Percentiles rank a stretch among this genome's conserved stretches.
These are phyloP conservation scores for Exutisphaerella laricina DNA, from an alignment of 2,329 filamentous ascomycete species.

Conservation along the genomic window DNA sequence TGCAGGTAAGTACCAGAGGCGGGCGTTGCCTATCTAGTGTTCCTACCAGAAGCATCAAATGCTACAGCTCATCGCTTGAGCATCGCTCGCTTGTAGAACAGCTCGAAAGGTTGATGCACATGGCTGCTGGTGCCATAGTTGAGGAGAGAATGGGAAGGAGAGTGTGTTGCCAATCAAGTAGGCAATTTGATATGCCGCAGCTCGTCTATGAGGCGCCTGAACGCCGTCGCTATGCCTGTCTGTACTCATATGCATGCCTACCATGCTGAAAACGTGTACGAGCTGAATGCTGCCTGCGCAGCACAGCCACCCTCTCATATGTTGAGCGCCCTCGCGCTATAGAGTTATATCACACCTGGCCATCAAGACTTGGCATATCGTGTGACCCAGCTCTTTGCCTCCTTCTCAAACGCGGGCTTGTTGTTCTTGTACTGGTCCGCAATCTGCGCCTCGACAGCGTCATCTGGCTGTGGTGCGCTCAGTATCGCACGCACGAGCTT, in stretches of 20 bases:
- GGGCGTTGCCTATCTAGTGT: no score
- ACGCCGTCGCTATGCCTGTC: constrained; percentile 3
- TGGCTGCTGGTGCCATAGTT: no score
- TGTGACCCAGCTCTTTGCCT: constrained; percentile 65
- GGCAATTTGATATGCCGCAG: neutral
- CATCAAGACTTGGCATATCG: constrained; percentile 56
- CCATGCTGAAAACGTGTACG: neutral
- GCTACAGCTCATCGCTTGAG: no score
- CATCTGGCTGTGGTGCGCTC: constrained; percentile 76
- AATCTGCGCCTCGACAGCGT: constrained; percentile 80
- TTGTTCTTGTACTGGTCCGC: constrained; percentile 76
- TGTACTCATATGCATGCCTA: neutral
- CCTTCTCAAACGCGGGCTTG: constrained; percentile 64
- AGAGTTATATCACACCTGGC: no score
- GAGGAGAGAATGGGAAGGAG: no score
- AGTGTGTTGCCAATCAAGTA: no score
- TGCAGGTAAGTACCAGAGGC: no score
- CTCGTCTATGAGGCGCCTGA: neutral
- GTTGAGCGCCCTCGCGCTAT: no score
- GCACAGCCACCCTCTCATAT: neutral
- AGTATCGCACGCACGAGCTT: constrained; percentile 70
- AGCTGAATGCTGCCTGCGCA: neutral
- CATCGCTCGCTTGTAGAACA: no score
- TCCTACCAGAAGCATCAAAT: no score
- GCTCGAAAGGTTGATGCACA: no score